Evolutionary conservation across 345 rosid genomes (phyloP), one percentile per base, ranked within the genome.

Genomic region (Moricandia moricandioides): DNA sequence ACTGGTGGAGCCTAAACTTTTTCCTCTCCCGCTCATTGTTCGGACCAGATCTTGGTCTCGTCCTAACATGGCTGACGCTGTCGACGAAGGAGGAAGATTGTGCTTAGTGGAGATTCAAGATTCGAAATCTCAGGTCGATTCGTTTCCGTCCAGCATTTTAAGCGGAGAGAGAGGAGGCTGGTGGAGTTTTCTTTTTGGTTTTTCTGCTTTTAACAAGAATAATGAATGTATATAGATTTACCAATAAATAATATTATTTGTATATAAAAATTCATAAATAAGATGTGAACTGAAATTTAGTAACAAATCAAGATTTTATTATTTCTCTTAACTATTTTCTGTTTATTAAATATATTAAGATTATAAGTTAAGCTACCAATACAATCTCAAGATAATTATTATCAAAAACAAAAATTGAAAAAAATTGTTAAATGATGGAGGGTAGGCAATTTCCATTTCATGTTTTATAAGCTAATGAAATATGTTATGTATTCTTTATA

Each of bases 41-140:
- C 86, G 81, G 33, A 76, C 87, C 62, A 82, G 77, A 66, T 85
- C 91, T 67, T 78, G 70, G 1, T 88, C 97, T 47, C 85, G 83
- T 9, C 78, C 83, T 45, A 88, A 18, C 65, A 79, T 81, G 31
- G 82, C 70, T 57, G 27, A 18, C 5, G 76, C 24, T 21, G n/a
- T n/a, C 10, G 60, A 12, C 47, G 35, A 18, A 29, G 18, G 33
- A 61, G 17, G 39, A 1, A n/a, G 57, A 16, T 27, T 33, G 39
- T 47, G 21, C 1, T 56, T 57, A 7, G 39, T 34, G 17, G 17
- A 45, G 52, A 45, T 45, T 47, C 61, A 61, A 61, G 47, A 26
- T 62, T 40, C 16, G 63, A 30, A 54, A 27, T 43, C 71, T 65
- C 72, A 58, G 62, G 56, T 14, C 57, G 68, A 66, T 11, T 77